Base-by-base conservation (phyloP, 1,284 basidiomycete genomes). In the Somion occarium region DNA sequence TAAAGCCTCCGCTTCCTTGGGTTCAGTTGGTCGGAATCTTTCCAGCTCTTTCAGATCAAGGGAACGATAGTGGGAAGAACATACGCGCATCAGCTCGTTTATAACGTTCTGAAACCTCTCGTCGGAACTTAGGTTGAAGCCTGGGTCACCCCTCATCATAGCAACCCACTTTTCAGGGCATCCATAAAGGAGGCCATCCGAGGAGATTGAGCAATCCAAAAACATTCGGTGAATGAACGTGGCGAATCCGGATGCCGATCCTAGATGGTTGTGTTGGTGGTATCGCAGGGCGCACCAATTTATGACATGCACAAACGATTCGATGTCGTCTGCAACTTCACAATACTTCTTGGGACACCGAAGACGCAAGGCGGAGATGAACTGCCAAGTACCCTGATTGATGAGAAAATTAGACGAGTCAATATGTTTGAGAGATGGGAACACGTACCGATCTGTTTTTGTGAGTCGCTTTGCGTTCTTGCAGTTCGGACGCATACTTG, bases 261-360 rank as follows among this genome's bases (percentile, higher is more conserved):
- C 30, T 7, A 15, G 7, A 7, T 34, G 7, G 7, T 7, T 7
- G 26, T 50, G 41, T 12, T 3, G 7, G 13, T 44, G 42, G 26
- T 12, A 50, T 3, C 49, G 41, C 34, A 50, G 41, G 3, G 5
- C 22, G n/a, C 42, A 27, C 41, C 41, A 44, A 18, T 20, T 20
- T 5, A 50, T n/a, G 26, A 50, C 42, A 22, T 50, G 49, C 2
- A 44, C 49, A 20, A 50, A 50, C 3, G 49, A 44, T 38, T 50
- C 49, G 15, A 50, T 13, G 22, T 50, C 49, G 24, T 50, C 49
- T n/a, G 41, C 3, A 7, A 50, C 12, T 30, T 50, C 41, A 30
- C 13, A 41, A 3, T 11, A 42, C 20, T 50, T 50, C 20, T 20
- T 37, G 5, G 49, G 49, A 38, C 23, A 50, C 12, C 19, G 12